Percentiles rank a stretch among this genome's conserved stretches.
Evolutionary conservation across 192 early-diverging fungal species (phyloP).

Genomic region (Coemansia sp.): DNA sequence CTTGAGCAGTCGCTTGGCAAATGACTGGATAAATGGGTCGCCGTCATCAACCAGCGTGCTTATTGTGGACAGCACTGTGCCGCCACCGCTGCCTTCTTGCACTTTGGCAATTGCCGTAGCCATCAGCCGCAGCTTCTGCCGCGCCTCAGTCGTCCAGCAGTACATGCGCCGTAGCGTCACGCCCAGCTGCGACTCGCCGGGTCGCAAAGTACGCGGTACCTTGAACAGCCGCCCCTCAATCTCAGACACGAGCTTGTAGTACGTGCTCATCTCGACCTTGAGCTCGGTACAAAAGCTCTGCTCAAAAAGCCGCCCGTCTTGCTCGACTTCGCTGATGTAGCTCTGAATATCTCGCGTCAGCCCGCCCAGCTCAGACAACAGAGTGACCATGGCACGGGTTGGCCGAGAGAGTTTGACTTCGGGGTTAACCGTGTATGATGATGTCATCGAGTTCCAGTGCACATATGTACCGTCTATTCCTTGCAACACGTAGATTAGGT

Average conservation of each 20-base stretch:
- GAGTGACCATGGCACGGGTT: constrained; percentile 62
- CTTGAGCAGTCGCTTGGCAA: constrained; percentile 72
- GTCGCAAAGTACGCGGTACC: constrained; percentile 30
- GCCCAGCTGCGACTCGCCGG: constrained; percentile 55
- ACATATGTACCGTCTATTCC: constrained; percentile 88
- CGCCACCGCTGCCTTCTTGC: constrained; percentile 38
- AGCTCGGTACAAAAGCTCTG: constrained; percentile 83
- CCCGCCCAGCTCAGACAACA: constrained; percentile 78
- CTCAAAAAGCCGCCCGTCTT: constrained; percentile 27
- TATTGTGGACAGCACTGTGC: constrained; percentile 60
- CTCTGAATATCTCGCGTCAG: constrained; percentile 66
- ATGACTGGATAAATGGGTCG: constrained; percentile 81
- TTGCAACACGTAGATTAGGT: constrained; percentile 91
- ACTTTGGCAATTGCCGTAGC: constrained; percentile 48
- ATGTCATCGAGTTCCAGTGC: constrained; percentile 57
- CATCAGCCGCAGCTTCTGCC: constrained; percentile 76
- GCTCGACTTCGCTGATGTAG: constrained; percentile 53
- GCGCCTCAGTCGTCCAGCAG: constrained; percentile 82
- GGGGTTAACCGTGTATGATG: constrained; percentile 58
- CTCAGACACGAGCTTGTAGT: constrained; percentile 83
- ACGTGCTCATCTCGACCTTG: constrained; percentile 76
- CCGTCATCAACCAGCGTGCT: constrained; percentile 87
- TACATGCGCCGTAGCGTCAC: constrained; percentile 81
- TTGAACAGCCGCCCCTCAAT: constrained; percentile 76
- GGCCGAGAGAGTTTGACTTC: constrained; percentile 59